These are phyloP conservation scores for Pontederia paniculata DNA, from an alignment of 176 grass and related monocot genomes.

Conservation along the genomic window DNA sequence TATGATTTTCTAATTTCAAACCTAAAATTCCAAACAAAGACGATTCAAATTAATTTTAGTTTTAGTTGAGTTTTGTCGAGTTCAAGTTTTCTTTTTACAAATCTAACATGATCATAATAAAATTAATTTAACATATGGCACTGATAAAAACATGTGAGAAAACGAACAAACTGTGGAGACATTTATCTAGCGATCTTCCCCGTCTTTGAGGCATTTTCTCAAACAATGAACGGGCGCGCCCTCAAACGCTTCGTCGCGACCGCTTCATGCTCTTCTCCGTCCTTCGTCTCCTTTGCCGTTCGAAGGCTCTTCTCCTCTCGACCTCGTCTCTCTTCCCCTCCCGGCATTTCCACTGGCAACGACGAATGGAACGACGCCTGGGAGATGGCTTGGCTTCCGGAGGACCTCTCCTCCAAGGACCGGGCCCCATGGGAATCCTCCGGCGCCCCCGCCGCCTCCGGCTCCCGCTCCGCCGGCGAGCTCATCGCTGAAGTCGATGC, in stretches of 20 bases:
- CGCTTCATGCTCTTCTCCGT: slow-evolving; percentile 1
- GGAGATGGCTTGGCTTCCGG: slow-evolving; percentile 91
- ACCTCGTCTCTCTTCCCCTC: neutral
- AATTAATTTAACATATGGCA: too few species aligned
- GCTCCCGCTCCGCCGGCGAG: neutral
- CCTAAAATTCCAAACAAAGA: too few species aligned
- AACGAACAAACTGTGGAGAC: too few species aligned
- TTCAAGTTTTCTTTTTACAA: too few species aligned
- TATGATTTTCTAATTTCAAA: too few species aligned
- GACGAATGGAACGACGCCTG: slow-evolving; percentile 97
- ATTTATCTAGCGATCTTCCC: neutral
- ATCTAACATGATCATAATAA: too few species aligned
- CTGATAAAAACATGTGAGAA: too few species aligned
- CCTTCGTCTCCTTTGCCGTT: neutral
- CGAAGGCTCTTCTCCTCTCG: neutral
- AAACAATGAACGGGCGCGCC: slow-evolving; percentile 38
- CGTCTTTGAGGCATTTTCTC: slow-evolving; percentile 33
- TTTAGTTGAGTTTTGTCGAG: too few species aligned
- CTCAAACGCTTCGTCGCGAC: slow-evolving; percentile 30
- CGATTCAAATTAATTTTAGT: too few species aligned
- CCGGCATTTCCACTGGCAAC: slow-evolving; percentile 26
- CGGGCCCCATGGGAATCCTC: slow-evolving; percentile 18
- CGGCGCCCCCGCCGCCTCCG: slow-evolving; percentile 1
- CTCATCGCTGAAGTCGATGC: slow-evolving; percentile 51
- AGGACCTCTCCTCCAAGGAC: slow-evolving; percentile 34